Evolutionary conservation across 306 rosid genomes (phyloP).

Genomic region (Trichosanthes cucumerina): DNA sequence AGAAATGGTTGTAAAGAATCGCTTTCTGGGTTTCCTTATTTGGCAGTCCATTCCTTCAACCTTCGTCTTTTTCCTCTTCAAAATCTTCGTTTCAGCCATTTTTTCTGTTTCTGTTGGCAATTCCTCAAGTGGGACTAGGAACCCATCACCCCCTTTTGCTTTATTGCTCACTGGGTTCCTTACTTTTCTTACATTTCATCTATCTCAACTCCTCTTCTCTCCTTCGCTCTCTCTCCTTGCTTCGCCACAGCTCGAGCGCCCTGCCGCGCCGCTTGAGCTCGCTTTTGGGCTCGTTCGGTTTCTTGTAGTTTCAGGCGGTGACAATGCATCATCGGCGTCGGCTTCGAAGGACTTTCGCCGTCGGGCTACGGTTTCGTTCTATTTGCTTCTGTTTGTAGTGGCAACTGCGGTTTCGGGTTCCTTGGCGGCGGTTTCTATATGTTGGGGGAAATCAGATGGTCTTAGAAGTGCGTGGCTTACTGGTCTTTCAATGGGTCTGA

Average conservation of each 20-base stretch:
- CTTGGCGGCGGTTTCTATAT: conserved; percentile 39
- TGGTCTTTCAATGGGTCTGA: conserved; percentile 48
- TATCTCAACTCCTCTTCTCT: conserved; percentile 61
- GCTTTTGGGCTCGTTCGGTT: conserved; percentile 26
- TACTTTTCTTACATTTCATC: conserved; percentile 46
- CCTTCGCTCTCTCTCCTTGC: conserved; percentile 48
- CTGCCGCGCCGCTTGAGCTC: conserved; percentile 34
- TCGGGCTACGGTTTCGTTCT: conserved; percentile 33
- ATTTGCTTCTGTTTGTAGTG: conserved; percentile 26
- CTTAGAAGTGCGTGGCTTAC: conserved; percentile 38
- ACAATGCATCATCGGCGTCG: conserved; percentile 7
- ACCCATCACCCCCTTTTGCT: conserved; percentile 17
- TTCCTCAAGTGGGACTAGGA: neutral
- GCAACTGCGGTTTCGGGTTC: conserved; percentile 30
- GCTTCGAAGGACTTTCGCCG: conserved; percentile 22
- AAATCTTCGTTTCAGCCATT: conserved; percentile 21
- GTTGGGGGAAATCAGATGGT: conserved; percentile 27
- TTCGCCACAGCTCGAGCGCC: conserved; percentile 37
- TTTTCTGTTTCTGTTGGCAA: neutral
- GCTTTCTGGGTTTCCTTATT: conserved; percentile 58
- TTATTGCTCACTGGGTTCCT: conserved; percentile 23
- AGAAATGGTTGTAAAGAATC: conserved; percentile 37
- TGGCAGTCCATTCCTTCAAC: conserved; percentile 92
- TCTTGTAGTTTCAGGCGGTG: conserved; percentile 29
- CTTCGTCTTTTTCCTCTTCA: conserved; percentile 39